Base-by-base conservation (phyloP, 352 stramenopile species). In the Pythium aristosporum region DNA sequence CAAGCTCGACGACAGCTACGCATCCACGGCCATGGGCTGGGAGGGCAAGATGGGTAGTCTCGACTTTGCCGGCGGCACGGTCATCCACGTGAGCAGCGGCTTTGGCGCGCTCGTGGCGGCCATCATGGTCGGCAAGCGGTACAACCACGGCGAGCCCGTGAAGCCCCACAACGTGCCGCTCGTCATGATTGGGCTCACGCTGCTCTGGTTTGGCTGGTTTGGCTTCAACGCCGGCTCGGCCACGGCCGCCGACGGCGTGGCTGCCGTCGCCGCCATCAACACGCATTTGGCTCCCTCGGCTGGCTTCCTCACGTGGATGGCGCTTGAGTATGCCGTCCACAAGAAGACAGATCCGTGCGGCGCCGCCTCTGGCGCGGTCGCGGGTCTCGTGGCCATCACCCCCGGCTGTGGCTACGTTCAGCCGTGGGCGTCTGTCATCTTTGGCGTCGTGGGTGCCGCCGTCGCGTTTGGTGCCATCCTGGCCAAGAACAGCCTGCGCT, bases 191-290 rank as follows among this genome's bases (percentile, higher is more conserved):
- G 87, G 87, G 47, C 66, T 67, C 10, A 88, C 76, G 11, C 51
- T 93, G 25, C 72, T 95, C 42, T 95, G 87, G 87, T 91, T 91
- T 46, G 87, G 87, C n/a, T 95, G 87, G 85, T 93, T 91, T 52
- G 85, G 87, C 32, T 95, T 95, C 65, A 93, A 92, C 60, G 82
- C 76, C 23, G 85, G 85, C 36, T 91, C 82, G 8, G 63, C 79
- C n/a, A 75, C 69, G 41, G 77, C 73, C 2, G 82, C 83, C 1
- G 80, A 91, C 51, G 73, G 75, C 10, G 81, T 92, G 55, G 85
- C 87, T 9, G 80, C 80, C 3, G 80, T 76, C 15, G 85, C 83
- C 44, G 82, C 72, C 10, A 77, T 95, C 60, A 92, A 91, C 75
- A 92, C 82, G 12, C 82, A 92, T 57, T 44, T 93, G 50, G 81